Evolutionary conservation across 306 rosid genomes (phyloP).

Genomic region (Cucumis cinereus): DNA sequence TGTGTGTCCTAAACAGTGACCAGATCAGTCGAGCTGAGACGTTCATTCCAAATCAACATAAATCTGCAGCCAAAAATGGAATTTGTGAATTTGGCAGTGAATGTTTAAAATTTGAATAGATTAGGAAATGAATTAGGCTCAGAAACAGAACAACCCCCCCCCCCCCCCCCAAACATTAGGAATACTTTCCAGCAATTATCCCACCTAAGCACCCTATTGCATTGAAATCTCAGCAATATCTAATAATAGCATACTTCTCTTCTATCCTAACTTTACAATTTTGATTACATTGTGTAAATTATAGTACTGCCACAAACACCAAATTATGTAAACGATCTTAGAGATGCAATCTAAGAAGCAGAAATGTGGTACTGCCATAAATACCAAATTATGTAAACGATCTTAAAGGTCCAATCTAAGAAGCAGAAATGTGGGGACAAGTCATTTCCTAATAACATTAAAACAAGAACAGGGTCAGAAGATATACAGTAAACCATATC

Average conservation of each 20-base stretch:
- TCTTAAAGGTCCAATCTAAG: not conserved
- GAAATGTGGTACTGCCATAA: not conserved
- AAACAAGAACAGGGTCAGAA: not conserved
- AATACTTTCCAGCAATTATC: not conserved
- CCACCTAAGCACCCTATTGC: not conserved
- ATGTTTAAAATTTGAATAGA: slow-evolving; percentile 8
- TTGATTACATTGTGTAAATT: not conserved
- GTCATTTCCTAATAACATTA: not conserved
- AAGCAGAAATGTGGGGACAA: not conserved
- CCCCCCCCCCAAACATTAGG: no score
- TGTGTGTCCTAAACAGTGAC: not conserved
- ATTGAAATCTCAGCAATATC: not conserved
- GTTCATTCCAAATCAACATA: slow-evolving; percentile 48
- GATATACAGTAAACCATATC: not conserved
- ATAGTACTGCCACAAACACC: not conserved
- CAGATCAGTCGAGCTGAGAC: not conserved
- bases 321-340: not conserved
- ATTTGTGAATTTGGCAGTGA: slow-evolving; percentile 3
- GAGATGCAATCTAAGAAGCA: not conserved
- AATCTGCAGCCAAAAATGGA: slow-evolving; percentile 44
- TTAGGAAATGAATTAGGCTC: not conserved
- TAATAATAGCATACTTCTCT: not conserved
- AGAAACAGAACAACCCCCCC: no score
- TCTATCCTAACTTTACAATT: not conserved
- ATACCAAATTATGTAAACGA: not conserved